Evolutionary conservation across 2,329 filamentous ascomycete species (phyloP).

Genomic region (Cercospora canescens): DNA sequence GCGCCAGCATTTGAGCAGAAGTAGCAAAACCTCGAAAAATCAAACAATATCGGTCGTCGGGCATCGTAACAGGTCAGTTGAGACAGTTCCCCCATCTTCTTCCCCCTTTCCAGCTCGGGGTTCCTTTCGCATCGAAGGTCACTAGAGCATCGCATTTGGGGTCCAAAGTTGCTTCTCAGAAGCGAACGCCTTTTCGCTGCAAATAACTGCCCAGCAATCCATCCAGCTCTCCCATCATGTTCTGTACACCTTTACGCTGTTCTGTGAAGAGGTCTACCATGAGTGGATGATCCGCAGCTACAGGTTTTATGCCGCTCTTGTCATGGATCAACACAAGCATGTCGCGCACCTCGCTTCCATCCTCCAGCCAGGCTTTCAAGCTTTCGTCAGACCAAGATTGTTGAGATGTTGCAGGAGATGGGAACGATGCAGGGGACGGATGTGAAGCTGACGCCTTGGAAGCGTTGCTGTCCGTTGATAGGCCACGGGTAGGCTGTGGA

Average conservation of each 20-base stretch:
- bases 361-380: constrained; percentile 79
- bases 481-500: constrained; percentile 17
- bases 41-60: neutral
- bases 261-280: constrained; percentile 79
- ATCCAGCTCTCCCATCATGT: constrained; percentile 89
- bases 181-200: constrained; percentile 29
- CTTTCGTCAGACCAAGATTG: constrained; percentile 82
- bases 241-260: constrained; percentile 80
- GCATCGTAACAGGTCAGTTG: neutral
- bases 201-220: constrained; percentile 32
- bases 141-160: no score
- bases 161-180: constrained; percentile 2
- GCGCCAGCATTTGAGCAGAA: neutral
- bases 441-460: constrained; percentile 27
- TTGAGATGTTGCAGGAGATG: constrained; percentile 47
- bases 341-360: constrained; percentile 80
- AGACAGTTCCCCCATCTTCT: neutral
- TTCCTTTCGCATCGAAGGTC: neutral
- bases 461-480: constrained; percentile 24
- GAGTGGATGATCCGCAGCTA: constrained; percentile 80
- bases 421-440: constrained; percentile 21
- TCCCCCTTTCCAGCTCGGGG: no score
- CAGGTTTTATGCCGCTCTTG: constrained; percentile 78
- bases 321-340: constrained; percentile 90
- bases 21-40: neutral